Conservation (phyloP, 2,329 filamentous ascomycete species). For the Nemania sp. region DNA sequence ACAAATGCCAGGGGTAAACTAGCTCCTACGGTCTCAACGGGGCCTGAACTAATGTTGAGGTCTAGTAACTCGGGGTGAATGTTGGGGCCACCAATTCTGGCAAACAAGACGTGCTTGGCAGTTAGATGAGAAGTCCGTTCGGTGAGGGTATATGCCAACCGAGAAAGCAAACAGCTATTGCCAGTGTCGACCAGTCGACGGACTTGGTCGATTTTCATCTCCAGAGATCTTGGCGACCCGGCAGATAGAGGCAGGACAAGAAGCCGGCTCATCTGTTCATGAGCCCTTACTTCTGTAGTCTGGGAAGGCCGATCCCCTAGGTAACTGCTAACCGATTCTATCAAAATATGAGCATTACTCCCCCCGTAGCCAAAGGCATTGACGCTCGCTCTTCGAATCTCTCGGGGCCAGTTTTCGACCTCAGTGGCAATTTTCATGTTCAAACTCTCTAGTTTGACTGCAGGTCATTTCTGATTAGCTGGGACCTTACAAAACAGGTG, state of each 20-base stretch:
- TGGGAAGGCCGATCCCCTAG: no score
- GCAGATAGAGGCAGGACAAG: no score
- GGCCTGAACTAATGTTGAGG: neutral
- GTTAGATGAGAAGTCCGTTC: neutral
- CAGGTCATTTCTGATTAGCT: neutral
- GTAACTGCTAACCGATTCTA: conserved; percentile 12
- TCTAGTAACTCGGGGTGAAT: neutral
- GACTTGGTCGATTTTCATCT: no score
- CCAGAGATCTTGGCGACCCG: no score
- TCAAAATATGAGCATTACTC: conserved; percentile 8
- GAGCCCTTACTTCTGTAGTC: no score
- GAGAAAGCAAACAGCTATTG: no score
- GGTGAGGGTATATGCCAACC: neutral
- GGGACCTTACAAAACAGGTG: no score
- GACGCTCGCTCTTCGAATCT: conserved; percentile 4
- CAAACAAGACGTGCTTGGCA: neutral
- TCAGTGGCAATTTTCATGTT: conserved; percentile 3
- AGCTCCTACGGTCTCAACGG: neutral
- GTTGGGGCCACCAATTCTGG: neutral
- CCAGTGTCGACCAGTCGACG: no score
- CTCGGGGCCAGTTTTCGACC: neutral
- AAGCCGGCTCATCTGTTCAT: no score
- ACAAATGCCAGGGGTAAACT: conserved; percentile 36
- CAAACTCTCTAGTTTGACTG: neutral
- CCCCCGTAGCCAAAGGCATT: conserved; percentile 27